These are phyloP conservation scores for Exophiala phaeomuriformis DNA, from an alignment of 2,329 filamentous ascomycete genomes.

Conservation along the genomic window DNA sequence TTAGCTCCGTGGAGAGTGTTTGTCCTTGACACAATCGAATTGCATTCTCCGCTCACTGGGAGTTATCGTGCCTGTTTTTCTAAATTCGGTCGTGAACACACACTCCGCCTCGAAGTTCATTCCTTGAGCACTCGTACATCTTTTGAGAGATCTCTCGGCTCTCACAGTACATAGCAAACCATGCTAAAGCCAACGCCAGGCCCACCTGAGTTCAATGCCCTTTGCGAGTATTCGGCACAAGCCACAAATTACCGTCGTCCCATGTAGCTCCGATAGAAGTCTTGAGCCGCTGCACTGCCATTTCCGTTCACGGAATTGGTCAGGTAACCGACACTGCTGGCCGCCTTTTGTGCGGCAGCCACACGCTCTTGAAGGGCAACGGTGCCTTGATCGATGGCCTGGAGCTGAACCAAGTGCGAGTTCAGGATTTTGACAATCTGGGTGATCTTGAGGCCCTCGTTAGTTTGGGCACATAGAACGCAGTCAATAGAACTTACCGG, in stretches of 20 bases:
- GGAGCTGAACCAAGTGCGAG: slow-evolving; percentile 80
- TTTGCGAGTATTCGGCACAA: neutral
- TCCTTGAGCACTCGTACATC: too few relatives aligned
- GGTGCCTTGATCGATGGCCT: slow-evolving; percentile 86
- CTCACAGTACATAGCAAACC: too few relatives aligned
- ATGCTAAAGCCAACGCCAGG: neutral
- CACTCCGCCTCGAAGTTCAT: neutral
- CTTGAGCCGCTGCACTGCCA: slow-evolving; percentile 65
- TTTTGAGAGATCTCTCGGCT: too few relatives aligned
- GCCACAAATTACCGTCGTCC: slow-evolving; percentile 51
- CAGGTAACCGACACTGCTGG: slow-evolving; percentile 33
- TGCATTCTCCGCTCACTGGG: slow-evolving; percentile 4
- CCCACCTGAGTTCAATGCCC: neutral
- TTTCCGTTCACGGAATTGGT: slow-evolving; percentile 42
- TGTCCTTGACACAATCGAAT: slow-evolving; percentile 7
- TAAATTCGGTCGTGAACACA: neutral
- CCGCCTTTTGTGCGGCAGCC: slow-evolving; percentile 68
- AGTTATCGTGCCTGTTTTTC: neutral
- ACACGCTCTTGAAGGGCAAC: slow-evolving; percentile 77
- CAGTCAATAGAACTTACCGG: slow-evolving; percentile 54
- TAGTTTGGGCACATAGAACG: slow-evolving; percentile 6
- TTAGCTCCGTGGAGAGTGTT: slow-evolving; percentile 5
- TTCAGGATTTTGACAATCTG: slow-evolving; percentile 96
- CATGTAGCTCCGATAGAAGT: slow-evolving; percentile 86
- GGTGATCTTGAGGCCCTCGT: slow-evolving; percentile 56